Base-by-base conservation (phyloP, 768 basidiomycete species). In the Cystofilobasidium capitatum region DNA sequence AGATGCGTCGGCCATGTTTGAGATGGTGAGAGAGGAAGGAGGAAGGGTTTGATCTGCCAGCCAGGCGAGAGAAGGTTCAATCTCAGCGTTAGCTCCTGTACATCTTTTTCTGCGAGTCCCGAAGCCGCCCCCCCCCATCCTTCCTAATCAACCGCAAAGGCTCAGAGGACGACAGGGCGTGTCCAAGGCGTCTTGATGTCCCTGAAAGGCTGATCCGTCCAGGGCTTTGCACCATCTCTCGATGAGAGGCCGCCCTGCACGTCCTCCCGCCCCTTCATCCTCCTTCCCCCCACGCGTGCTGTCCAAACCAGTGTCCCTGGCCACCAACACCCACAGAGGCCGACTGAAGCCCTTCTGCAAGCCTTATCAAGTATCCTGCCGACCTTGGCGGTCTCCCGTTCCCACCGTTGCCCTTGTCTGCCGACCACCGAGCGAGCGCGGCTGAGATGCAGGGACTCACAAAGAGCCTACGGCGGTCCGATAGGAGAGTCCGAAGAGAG, bases 1-100 rank as follows among this genome's bases (percentile, higher is more conserved):
- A 29, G n/a, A n/a, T n/a, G 55, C 62, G 16, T 62, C 59, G 39
- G 66, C 60, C 59, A 67, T 61, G 37, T n/a, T 33, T 24, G 31
- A 17, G 13, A 51, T 31, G 17, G 26, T 22, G 37, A 12, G 26
- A 31, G 54, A 33, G 17, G 64, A 29, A 29, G 37, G 49, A 39
- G 20, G 31, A 17, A 1, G 9, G 13, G 24, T 10, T 12, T 42
- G 16, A 29, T 14, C n/a, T 22, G 33, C 31, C 24, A 3, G 10
- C 31, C 29, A 31, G 20, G 17, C 3, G 14, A 3, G 17, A n/a
- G 13, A 8, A 55, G 29, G 10, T 42, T 42, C 10, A n/a, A n/a
- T n/a, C n/a, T n/a, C n/a, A n/a, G n/a, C n/a, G n/a, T n/a, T n/a
- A n/a, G 3, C 54, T 55, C 29, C 37, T 58, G 33, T 12, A 9